Conservation (phyloP, 192 early-diverging fungal species). For the Thamnidium elegans region DNA sequence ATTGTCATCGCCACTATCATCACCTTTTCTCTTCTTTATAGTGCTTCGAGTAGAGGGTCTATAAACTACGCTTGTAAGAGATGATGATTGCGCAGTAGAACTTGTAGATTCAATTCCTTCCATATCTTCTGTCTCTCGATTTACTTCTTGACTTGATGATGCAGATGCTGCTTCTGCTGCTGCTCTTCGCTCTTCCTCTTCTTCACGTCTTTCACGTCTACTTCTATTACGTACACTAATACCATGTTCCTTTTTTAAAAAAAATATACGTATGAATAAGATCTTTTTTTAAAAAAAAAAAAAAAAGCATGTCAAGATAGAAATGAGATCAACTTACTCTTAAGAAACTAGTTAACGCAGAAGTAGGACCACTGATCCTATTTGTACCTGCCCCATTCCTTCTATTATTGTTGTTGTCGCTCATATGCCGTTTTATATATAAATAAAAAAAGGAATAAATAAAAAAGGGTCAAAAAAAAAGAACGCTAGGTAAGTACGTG, state of each 20-base stretch:
- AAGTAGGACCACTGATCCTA: slow-evolving; percentile 49
- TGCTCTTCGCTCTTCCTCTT: slow-evolving; percentile 17
- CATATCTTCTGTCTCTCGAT: not conserved
- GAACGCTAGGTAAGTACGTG: not conserved
- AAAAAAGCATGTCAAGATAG: not conserved
- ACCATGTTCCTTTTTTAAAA: slow-evolving; percentile 31
- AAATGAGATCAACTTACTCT: slow-evolving; percentile 30
- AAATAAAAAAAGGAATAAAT: not conserved
- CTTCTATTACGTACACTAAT: slow-evolving; percentile 33
- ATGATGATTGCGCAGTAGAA: not conserved
- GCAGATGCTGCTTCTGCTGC: slow-evolving; percentile 16
- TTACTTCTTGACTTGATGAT: not conserved
- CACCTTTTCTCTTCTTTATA: slow-evolving; percentile 26
- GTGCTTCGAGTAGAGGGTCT: not conserved
- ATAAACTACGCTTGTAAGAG: not conserved
- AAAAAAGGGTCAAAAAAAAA: not conserved
- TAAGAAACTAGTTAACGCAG: slow-evolving; percentile 47
- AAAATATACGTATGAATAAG: not conserved
- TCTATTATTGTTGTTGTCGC: not conserved
- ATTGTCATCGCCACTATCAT: slow-evolving; percentile 17
- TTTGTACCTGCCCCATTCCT: slow-evolving; percentile 9
- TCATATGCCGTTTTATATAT: not conserved
- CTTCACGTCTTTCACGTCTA: slow-evolving; percentile 4
- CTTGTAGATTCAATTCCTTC: not conserved
- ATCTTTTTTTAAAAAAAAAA: not conserved